Evolutionary conservation across 2,329 filamentous ascomycete species (phyloP).

Genomic region (Penicillium sp.): DNA sequence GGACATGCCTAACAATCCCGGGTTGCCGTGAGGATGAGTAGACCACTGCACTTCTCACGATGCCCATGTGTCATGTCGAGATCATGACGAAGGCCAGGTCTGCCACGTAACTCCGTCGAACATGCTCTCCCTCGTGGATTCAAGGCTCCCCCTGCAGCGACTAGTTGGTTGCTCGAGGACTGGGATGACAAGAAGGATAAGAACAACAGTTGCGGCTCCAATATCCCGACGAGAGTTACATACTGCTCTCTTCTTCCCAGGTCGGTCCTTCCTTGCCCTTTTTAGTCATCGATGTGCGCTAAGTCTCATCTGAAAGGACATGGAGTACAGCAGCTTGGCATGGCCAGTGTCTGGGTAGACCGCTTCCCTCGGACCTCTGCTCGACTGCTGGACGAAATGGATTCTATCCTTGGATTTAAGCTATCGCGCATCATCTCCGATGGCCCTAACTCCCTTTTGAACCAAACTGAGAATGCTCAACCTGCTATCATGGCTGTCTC

Average conservation of each 20-base stretch:
- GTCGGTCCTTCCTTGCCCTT: constrained; percentile 21
- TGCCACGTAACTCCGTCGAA: constrained; percentile 14
- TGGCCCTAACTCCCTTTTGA: constrained; percentile 74
- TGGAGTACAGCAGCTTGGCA: constrained; percentile 84
- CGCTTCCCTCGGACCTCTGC: constrained; percentile 76
- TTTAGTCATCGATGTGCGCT: neutral
- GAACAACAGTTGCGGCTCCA: neutral
- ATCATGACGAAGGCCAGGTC: constrained; percentile 17
- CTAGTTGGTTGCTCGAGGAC: neutral
- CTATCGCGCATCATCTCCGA: constrained; percentile 75
- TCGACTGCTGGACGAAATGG: constrained; percentile 81
- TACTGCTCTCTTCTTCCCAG: constrained; percentile 51
- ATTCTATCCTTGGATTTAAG: constrained; percentile 69
- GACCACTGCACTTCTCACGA: constrained; percentile 10
- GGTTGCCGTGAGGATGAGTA: neutral
- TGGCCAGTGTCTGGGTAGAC: constrained; percentile 81
- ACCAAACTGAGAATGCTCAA: constrained; percentile 81
- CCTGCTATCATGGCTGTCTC: constrained; percentile 96
- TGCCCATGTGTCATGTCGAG: constrained; percentile 16
- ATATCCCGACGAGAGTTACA: constrained; percentile 25
- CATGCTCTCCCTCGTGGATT: constrained; percentile 20
- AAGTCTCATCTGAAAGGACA: constrained; percentile 59
- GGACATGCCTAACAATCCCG: neutral
- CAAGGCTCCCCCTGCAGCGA: constrained; percentile 3
- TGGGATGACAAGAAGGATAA: neutral